These are phyloP conservation scores for Trichoderma simmonsii DNA, from an alignment of 2,329 filamentous ascomycete genomes.

Conservation along the genomic window DNA sequence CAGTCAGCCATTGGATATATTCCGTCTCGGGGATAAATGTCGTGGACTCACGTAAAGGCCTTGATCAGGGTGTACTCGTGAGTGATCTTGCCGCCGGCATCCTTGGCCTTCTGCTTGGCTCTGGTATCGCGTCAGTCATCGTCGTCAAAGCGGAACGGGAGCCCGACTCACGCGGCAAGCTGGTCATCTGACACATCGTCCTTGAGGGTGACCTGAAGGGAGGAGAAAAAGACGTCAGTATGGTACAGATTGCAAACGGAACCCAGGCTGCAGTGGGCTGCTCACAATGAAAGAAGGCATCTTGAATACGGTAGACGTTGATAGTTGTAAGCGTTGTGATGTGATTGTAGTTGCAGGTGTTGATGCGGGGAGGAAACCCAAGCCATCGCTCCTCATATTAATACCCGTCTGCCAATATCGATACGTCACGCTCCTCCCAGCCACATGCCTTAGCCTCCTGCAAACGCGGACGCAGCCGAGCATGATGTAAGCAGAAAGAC, in stretches of 20 bases:
- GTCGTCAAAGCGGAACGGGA: not conserved
- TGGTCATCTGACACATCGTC: slow-evolving; percentile 62
- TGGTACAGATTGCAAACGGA: not conserved
- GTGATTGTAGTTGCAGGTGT: not conserved
- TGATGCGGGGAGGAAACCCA: not conserved
- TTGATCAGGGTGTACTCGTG: slow-evolving; percentile 87
- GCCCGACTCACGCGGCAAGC: slow-evolving; percentile 58
- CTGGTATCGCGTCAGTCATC: slow-evolving; percentile 39
- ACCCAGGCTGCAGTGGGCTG: not conserved
- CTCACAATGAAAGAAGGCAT: slow-evolving; percentile 58
- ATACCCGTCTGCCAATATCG: not conserved
- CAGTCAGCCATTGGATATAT: not conserved
- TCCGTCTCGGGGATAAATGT: not conserved
- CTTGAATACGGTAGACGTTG: slow-evolving; percentile 25
- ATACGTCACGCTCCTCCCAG: slow-evolving; percentile 9
- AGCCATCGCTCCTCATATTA: not conserved
- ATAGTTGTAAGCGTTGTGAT: not conserved
- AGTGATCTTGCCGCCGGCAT: slow-evolving; percentile 78
- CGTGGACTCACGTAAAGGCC: slow-evolving; percentile 75
- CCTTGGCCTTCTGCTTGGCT: slow-evolving; percentile 70
- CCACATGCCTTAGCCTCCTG: slow-evolving; percentile 4
- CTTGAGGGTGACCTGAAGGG: slow-evolving; percentile 74
- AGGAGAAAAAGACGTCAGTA: not conserved
- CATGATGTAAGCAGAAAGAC: slow-evolving; percentile 8
- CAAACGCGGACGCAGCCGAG: not conserved